phyloP scores from a whole-genome alignment of 2,329 filamentous ascomycete species.

The Calonectria naviculata region DNA sequence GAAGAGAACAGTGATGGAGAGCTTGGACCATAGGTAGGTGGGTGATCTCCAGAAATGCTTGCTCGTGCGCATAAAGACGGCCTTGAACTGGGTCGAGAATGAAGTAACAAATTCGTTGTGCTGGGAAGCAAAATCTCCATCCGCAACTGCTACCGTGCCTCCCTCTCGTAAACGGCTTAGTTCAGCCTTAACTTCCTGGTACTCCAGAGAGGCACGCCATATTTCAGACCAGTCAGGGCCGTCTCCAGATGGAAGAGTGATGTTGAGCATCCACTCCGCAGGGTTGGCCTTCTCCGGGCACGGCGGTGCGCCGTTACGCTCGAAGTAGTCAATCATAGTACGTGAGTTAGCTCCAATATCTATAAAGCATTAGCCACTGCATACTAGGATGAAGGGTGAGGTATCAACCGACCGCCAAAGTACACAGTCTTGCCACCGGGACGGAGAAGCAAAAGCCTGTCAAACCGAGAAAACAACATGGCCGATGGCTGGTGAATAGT shows the following conservation, averaged over 20 bases:
- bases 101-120: constrained; percentile 63
- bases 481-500: constrained; percentile 61
- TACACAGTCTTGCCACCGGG: constrained; percentile 28
- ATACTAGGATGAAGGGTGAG: too few relatives aligned
- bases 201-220: constrained; percentile 69
- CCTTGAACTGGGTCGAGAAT: constrained; percentile 72
- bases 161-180: constrained; percentile 62
- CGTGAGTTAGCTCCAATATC: constrained; percentile 77
- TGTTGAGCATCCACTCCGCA: constrained; percentile 57
- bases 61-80: constrained; percentile 77
- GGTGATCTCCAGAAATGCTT: constrained; percentile 93
- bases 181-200: constrained; percentile 63
- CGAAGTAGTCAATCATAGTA: constrained; percentile 78
- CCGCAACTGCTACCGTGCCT: constrained; percentile 35
- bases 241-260: constrained; percentile 68
- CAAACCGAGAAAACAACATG: constrained; percentile 53
- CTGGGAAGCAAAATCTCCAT: constrained; percentile 30
- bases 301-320: constrained; percentile 71
- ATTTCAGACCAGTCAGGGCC: constrained; percentile 71
- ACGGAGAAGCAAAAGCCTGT: constrained; percentile 61
- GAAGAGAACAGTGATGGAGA: constrained; percentile 42
- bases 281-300: constrained; percentile 79
- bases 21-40: constrained; percentile 87
- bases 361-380: constrained; percentile 66
- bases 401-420: too few relatives aligned